Evolutionary conservation across 2,329 filamentous ascomycete species (phyloP).

Genomic region (Penicillium verrucosum): DNA sequence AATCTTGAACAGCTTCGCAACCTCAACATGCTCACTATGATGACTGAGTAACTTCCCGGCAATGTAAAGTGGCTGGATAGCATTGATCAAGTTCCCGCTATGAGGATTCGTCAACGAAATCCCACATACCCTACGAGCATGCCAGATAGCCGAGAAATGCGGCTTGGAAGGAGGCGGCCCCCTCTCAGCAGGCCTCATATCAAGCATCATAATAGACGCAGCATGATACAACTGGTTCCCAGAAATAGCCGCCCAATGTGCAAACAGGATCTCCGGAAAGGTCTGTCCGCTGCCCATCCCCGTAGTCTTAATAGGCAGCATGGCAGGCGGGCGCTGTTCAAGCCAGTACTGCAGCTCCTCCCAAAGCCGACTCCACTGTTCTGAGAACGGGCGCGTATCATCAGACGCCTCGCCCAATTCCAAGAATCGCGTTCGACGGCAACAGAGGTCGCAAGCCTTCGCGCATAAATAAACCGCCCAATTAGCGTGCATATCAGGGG

Average conservation of each 20-base stretch:
- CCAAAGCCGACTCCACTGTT: slow-evolving; percentile 50
- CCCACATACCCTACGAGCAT: slow-evolving; percentile 53
- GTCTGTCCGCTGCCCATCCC: slow-evolving; percentile 36
- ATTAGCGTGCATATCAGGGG: slow-evolving; percentile 56
- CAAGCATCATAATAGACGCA: slow-evolving; percentile 51
- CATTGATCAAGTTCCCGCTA: slow-evolving; percentile 54
- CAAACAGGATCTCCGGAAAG: slow-evolving; percentile 53
- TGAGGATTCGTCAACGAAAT: slow-evolving; percentile 56
- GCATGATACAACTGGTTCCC: slow-evolving; percentile 57
- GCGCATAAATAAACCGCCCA: slow-evolving; percentile 57
- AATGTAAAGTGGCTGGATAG: slow-evolving; percentile 56
- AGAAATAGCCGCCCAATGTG: slow-evolving; percentile 54
- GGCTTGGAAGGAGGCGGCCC: slow-evolving; percentile 17
- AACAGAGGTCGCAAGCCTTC: slow-evolving; percentile 50
- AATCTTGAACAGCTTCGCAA: slow-evolving; percentile 41
- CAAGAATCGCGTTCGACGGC: slow-evolving; percentile 46
- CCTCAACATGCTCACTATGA: slow-evolving; percentile 39
- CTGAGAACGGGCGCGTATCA: slow-evolving; percentile 40
- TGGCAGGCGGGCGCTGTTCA: slow-evolving; percentile 44
- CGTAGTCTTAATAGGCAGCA: slow-evolving; percentile 46
- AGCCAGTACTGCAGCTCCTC: slow-evolving; percentile 50
- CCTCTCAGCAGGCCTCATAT: slow-evolving; percentile 38
- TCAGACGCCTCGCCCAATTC: slow-evolving; percentile 47
- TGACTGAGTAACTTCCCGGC: slow-evolving; percentile 54
- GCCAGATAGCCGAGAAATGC: slow-evolving; percentile 50